These are phyloP conservation scores for Taxawa tesnikishii DNA, from an alignment of 2,329 filamentous ascomycete genomes.

Conservation along the genomic window DNA sequence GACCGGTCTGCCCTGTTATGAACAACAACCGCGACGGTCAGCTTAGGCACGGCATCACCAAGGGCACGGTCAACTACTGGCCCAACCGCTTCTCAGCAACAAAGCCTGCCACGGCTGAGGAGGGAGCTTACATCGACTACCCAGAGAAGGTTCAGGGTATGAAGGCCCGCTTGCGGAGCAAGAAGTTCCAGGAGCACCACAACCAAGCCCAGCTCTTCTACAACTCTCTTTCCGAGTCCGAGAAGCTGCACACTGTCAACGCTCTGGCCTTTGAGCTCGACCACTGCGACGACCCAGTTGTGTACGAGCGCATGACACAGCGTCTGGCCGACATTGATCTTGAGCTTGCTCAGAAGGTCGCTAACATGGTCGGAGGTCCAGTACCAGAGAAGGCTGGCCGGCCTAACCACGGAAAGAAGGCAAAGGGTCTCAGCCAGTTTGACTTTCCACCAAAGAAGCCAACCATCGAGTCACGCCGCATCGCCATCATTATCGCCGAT, in stretches of 20 bases:
- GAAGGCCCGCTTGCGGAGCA: constrained; percentile 55
- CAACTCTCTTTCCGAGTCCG: constrained; percentile 58
- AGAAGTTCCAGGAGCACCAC: constrained; percentile 68
- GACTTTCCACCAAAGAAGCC: constrained; percentile 52
- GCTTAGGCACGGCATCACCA: constrained; percentile 60
- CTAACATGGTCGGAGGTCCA: constrained; percentile 55
- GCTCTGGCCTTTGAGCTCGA: constrained; percentile 62
- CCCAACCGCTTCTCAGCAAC: constrained; percentile 56
- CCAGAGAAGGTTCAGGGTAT: constrained; percentile 54
- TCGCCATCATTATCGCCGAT: constrained; percentile 67
- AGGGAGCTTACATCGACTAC: constrained; percentile 60
- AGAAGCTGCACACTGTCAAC: constrained; percentile 50
- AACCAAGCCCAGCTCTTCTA: constrained; percentile 73
- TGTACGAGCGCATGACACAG: constrained; percentile 58
- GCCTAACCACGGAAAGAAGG: constrained; percentile 53
- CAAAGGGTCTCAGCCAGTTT: constrained; percentile 56
- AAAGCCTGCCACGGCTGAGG: constrained; percentile 48
- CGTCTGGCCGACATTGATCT: constrained; percentile 63
- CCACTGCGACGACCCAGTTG: constrained; percentile 67
- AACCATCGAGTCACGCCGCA: constrained; percentile 57
- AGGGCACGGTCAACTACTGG: constrained; percentile 67
- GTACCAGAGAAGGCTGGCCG: constrained; percentile 40
- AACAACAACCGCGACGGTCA: constrained; percentile 67
- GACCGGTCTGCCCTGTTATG: constrained; percentile 61
- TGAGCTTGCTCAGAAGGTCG: constrained; percentile 54